Evolutionary conservation across 306 rosid genomes (phyloP).

Genomic region (Quercus dentata): DNA sequence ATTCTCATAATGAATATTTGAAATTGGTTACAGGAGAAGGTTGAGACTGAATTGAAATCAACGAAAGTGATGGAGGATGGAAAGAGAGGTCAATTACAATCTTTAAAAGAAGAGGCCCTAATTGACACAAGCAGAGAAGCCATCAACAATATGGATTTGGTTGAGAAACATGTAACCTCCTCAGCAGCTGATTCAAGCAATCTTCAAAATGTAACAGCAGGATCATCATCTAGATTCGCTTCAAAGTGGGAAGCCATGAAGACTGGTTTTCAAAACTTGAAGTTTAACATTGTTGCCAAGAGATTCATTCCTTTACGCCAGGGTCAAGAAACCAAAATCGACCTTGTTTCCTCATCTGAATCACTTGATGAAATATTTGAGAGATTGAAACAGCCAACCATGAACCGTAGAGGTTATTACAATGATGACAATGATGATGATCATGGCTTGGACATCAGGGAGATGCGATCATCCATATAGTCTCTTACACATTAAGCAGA

Average conservation of each 20-base stretch:
- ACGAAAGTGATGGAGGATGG: conserved; percentile 17
- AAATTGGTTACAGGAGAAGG: conserved; percentile 23
- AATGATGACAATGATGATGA: conserved; percentile 19
- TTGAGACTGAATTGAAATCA: conserved; percentile 23
- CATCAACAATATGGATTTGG: conserved; percentile 40
- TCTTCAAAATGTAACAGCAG: conserved; percentile 23
- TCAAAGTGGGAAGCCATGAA: conserved; percentile 81
- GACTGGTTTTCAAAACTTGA: conserved; percentile 57
- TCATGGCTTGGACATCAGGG: conserved; percentile 26
- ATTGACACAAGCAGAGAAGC: conserved; percentile 45
- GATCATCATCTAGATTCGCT: conserved; percentile 40
- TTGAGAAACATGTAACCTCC: conserved; percentile 39
- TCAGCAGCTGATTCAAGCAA: conserved; percentile 33
- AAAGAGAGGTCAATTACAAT: conserved; percentile 26
- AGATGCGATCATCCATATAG: conserved; percentile 30
- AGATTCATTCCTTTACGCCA: conserved; percentile 55
- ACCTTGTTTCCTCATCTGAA: conserved; percentile 41
- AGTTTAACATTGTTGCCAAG: conserved; percentile 59
- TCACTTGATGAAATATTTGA: conserved; percentile 90
- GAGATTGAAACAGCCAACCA: conserved; percentile 60
- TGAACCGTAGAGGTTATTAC: conserved; percentile 30
- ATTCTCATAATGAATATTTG: neutral
- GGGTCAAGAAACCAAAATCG: conserved; percentile 32
- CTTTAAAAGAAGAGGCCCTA: conserved; percentile 27
- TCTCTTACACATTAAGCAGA: neutral